These are phyloP conservation scores for Pelargonium australe DNA, from an alignment of 441 rosid species.

Conservation along the genomic window DNA sequence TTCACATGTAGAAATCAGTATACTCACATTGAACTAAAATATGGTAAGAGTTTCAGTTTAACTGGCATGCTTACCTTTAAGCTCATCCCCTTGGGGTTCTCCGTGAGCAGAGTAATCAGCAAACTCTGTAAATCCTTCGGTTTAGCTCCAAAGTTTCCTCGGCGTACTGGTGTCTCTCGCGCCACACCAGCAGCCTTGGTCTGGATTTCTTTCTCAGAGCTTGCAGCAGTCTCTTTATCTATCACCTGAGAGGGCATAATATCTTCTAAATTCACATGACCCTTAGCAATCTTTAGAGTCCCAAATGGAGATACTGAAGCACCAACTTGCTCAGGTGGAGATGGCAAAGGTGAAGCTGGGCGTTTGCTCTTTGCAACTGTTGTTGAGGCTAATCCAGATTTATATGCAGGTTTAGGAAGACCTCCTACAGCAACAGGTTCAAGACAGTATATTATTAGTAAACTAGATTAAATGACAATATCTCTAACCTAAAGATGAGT, in stretches of 20 bases:
- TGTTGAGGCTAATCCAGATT: constrained; percentile 41
- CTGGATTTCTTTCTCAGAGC: constrained; percentile 50
- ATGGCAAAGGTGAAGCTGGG: constrained; percentile 66
- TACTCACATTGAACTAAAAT: neutral
- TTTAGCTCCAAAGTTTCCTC: constrained; percentile 39
- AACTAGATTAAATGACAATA: neutral
- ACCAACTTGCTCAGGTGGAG: constrained; percentile 56
- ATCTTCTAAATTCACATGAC: constrained; percentile 36
- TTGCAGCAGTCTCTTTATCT: constrained; percentile 43
- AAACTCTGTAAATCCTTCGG: constrained; percentile 58
- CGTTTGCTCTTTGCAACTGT: constrained; percentile 44
- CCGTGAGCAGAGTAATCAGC: constrained; percentile 51
- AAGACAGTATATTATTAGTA: constrained; percentile 11
- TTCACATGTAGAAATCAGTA: neutral
- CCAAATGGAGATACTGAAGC: constrained; percentile 49
- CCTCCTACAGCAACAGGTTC: constrained; percentile 43
- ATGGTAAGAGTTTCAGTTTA: constrained; percentile 10
- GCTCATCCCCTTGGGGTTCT: constrained; percentile 78
- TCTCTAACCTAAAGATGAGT: neutral
- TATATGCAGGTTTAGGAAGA: constrained; percentile 46
- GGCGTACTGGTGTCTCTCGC: constrained; percentile 39
- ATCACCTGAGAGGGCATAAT: constrained; percentile 32
- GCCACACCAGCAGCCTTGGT: constrained; percentile 30
- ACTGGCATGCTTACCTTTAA: constrained; percentile 50
- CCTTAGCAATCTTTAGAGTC: constrained; percentile 41